phyloP scores from a whole-genome alignment of 495 filamentous ascomycete genomes.

The Penicillium malachiteum region DNA sequence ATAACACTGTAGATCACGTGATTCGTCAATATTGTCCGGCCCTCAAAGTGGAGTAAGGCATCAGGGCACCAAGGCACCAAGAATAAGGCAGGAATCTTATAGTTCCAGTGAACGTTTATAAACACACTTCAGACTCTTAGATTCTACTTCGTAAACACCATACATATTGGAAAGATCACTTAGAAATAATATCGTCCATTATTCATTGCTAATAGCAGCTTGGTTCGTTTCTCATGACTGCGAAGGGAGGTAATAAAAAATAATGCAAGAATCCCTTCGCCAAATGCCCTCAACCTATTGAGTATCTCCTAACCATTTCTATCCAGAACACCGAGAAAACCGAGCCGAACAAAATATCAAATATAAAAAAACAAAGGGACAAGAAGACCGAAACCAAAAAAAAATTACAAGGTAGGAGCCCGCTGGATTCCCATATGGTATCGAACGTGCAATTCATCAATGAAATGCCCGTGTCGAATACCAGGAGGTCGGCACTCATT shows the following conservation, averaged over 20 bases:
- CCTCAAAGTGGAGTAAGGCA: not conserved
- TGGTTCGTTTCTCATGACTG: constrained; percentile 22
- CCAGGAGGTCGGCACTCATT: constrained; percentile 70
- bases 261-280: constrained; percentile 5
- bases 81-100: not conserved
- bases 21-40: not conserved
- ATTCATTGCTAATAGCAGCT: not conserved
- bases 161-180: not conserved
- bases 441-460: constrained; percentile 80
- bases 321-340: constrained; percentile 13
- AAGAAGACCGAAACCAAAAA: constrained; percentile 5
- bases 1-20: constrained; percentile 14
- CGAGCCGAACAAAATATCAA: constrained; percentile 2
- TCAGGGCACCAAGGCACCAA: not conserved
- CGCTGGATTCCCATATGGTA: constrained; percentile 62
- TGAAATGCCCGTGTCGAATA: constrained; percentile 86
- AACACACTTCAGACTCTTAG: too few relatives aligned
- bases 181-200: not conserved
- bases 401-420: constrained; percentile 45
- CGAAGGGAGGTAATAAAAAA: constrained; percentile 6
- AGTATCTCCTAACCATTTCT: not conserved
- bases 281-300: constrained; percentile 1
- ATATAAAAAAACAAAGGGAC: constrained; percentile 14
- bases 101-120: too few relatives aligned
- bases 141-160: too few relatives aligned